Conservation (phyloP, 2,329 filamentous ascomycete species). For the Rhinocladiella mackenziei region DNA sequence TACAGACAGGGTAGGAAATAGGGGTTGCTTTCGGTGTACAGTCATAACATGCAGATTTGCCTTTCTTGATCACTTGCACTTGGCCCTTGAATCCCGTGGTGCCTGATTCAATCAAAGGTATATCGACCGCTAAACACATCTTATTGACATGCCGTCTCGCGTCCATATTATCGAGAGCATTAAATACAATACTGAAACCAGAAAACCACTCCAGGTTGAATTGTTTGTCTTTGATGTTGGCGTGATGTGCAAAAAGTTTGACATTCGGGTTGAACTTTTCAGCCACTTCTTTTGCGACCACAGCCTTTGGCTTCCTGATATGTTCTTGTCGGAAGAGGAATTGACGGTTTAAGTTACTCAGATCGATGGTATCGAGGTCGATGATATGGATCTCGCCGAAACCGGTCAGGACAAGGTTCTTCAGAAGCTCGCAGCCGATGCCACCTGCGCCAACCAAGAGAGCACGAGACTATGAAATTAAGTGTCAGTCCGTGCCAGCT, state of each 20-base stretch:
- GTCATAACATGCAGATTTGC: constrained; percentile 91
- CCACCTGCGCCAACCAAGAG: constrained; percentile 94
- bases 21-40: constrained; percentile 85
- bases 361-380: constrained; percentile 95
- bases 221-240: constrained; percentile 84
- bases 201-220: constrained; percentile 90
- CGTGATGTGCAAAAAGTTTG: constrained; percentile 82
- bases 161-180: constrained; percentile 92
- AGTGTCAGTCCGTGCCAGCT: constrained; percentile 2
- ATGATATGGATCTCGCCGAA: constrained; percentile 93
- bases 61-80: constrained; percentile 93
- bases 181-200: constrained; percentile 80
- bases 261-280: constrained; percentile 84
- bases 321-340: constrained; percentile 96
- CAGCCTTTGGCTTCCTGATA: constrained; percentile 93
- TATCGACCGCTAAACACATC: constrained; percentile 89
- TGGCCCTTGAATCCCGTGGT: constrained; percentile 98
- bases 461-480: constrained; percentile 64
- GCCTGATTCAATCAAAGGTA: constrained; percentile 91
- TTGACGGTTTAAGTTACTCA: constrained; percentile 95
- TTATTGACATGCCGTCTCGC: constrained; percentile 91
- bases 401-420: constrained; percentile 87
- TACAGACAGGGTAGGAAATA: constrained; percentile 93
- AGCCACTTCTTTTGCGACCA: constrained; percentile 89
- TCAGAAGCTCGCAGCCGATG: constrained; percentile 95